These are phyloP conservation scores for Cicer pinnatifidum DNA, from an alignment of 306 rosid genomes.

Conservation along the genomic window DNA sequence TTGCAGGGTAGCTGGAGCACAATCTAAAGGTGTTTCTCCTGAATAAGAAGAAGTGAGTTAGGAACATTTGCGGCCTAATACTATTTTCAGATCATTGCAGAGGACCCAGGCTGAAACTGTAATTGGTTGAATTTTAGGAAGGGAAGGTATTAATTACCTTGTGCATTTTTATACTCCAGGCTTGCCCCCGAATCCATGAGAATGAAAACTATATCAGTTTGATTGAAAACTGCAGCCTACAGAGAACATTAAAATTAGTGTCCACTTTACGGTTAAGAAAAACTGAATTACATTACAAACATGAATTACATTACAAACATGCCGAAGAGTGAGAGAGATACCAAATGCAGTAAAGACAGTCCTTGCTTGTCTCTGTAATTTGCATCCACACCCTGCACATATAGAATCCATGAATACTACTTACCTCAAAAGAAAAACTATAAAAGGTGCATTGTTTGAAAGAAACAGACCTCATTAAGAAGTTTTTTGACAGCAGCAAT, in stretches of 20 bases:
- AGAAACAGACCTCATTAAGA: constrained; percentile 67
- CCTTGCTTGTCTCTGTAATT: constrained; percentile 96
- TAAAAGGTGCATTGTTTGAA: constrained; percentile 14
- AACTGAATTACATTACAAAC: constrained; percentile 24
- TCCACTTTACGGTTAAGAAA: constrained; percentile 27
- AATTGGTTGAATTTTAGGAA: constrained; percentile 35
- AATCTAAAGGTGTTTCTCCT: constrained; percentile 97
- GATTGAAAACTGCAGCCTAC: constrained; percentile 96
- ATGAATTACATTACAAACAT: constrained; percentile 18
- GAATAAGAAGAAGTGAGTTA: constrained; percentile 42
- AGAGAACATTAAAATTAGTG: constrained; percentile 45
- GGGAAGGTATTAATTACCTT: constrained; percentile 61
- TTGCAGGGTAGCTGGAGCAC: constrained; percentile 91
- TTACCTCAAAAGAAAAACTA: constrained; percentile 8
- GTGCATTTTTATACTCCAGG: constrained; percentile 85
- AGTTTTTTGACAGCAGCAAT: constrained; percentile 81
- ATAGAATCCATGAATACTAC: constrained; percentile 47
- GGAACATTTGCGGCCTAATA: constrained; percentile 17
- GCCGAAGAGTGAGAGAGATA: constrained; percentile 50
- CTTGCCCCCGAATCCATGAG: constrained; percentile 97
- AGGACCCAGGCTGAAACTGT: not conserved
- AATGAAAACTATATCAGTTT: constrained; percentile 84
- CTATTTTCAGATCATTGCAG: not conserved
- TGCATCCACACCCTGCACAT: constrained; percentile 89
- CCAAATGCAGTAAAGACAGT: constrained; percentile 88